Evolutionary conservation across 2,329 filamentous ascomycete genomes (phyloP), one percentile per base, ranked within the genome.

Genomic region (Claviceps sp.): DNA sequence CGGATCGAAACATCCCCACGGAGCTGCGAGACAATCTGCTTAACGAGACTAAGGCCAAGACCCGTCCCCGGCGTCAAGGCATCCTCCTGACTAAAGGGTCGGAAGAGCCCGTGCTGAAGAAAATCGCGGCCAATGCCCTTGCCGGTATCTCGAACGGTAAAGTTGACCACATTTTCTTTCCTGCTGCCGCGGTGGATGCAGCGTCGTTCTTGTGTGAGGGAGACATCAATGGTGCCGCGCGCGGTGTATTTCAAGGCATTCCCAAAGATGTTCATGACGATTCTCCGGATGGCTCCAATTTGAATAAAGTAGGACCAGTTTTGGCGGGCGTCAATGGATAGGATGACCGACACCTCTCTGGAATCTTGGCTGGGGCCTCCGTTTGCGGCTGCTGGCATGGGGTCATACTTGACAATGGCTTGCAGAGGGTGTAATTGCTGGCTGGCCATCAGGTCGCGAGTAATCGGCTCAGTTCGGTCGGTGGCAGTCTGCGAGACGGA

Each of bases 91-190:
- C 0, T 37, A 53, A 85, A 86, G 0, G 82, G 79, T 0, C 74
- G 77, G 59, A 82, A 86, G 0, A 86, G 63, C 13, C 74, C 72
- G 5, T 78, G 74, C 20, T 74, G 70, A 8, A 85, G 64, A 55
- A 79, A 87, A 13, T 83, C 78, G 5, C 76, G 68, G 0, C 74
- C 75, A 38, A 87, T 87, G 1, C 83, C 84, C 45, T 73, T 74
- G 1, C 83, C 83, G 0, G 83, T 82, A 56, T 87, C 83, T 0
- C 71, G 68, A 2, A 87, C 75, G 0, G 70, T 75, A 5, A 81
- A 59, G 0, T 57, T 61, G 3, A 68, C 56, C 11, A 56, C 50
- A 7, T 54, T 51, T 17, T 58, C 51, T 0, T 50, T 54, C 11
- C 45, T 55, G 1, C 37, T 38, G 1, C 37, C 39, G 4, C 34